A percentile compares a stretch with the other conserved stretches of the same genome.
phyloP scores from a whole-genome alignment of 345 rosid species.

The Eucalyptus erythrocorys region DNA sequence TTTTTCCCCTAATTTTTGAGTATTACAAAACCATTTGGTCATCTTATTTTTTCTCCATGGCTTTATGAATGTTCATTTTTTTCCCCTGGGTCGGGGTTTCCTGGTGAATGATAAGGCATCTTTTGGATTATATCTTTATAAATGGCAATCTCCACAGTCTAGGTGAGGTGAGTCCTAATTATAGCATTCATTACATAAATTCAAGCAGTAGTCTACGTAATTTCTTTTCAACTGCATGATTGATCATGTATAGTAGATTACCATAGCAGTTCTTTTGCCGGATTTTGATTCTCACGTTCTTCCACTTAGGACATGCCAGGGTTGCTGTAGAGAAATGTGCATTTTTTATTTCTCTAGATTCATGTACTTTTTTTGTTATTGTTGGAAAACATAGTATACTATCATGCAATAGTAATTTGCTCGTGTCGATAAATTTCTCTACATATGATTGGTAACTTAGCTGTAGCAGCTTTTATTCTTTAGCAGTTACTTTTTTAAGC shows the following conservation, averaged over 20 bases:
- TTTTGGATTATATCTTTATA: not conserved
- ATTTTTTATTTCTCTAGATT: not conserved
- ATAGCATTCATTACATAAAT: not conserved
- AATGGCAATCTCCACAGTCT: not conserved
- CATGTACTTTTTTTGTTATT: not conserved
- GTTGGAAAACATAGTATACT: not conserved
- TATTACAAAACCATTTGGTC: not conserved
- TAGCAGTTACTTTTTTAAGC: not conserved
- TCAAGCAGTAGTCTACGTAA: not conserved
- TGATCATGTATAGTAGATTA: not conserved
- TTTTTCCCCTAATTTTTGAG: not conserved
- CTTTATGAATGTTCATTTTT: not conserved
- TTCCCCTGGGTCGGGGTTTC: not conserved
- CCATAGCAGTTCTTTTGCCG: not conserved
- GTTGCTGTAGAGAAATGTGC: not conserved
- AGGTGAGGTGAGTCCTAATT: not conserved
- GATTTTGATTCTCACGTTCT: not conserved
- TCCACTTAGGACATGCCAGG: not conserved
- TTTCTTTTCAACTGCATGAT: not conserved
- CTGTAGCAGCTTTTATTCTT: not conserved
- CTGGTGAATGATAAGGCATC: not conserved
- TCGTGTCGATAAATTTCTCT: not conserved
- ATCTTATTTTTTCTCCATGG: not conserved
- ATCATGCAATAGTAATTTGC: not conserved
- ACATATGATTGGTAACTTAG: not conserved